Evolutionary conservation across 73 alveolate genomes (phyloP), one percentile per base, ranked within the genome.

Genomic region (Durusdinium trenchii): DNA sequence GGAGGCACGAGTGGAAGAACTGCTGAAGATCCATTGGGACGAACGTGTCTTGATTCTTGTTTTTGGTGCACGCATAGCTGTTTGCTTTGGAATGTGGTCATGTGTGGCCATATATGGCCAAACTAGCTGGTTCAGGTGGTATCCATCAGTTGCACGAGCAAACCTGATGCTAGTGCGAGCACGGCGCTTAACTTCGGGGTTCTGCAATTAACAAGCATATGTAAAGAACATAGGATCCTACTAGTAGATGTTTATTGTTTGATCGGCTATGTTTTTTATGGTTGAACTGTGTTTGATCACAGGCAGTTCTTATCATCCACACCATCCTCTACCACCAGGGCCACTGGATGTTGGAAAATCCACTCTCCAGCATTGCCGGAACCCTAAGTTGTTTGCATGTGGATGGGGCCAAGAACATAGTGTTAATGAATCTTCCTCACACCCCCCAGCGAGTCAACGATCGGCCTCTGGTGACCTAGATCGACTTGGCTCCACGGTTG

Each of bases 331-430:
- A 81, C 48, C 32, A 48, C 12, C 48, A 48, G 6, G 91, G 43
- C 35, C 91, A 81, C n/a, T 81, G 91, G 91, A 50, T 81, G 10
- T 7, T 81, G 1, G 91, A 81, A 35, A 81, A 81, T 28, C 91
- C 91, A 0, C 7, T 35, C 51, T 6, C 28, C 3, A 36, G 54
- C 14, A 26, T 73, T 6, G 85, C 42, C 46, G 54, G 18, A 38
- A 38, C 85, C 85, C 42, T n/a, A 69, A 2, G 43, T 64, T 64
- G 12, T 42, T 20, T 64, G 79, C 6, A 23, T 32, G 23, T 16
- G 2, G 3, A 69, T 69, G n/a, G n/a, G n/a, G 54, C 12, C 48
- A 10, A 73, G n/a, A 40, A 10, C 85, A 1, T 35, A 23, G n/a
- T 73, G 50, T 48, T 6, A 48, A 12, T 73, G 14, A 42, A 64